Evolutionary conservation across 257 asterid species (phyloP).

Genomic region (Przewalskia tangutica): DNA sequence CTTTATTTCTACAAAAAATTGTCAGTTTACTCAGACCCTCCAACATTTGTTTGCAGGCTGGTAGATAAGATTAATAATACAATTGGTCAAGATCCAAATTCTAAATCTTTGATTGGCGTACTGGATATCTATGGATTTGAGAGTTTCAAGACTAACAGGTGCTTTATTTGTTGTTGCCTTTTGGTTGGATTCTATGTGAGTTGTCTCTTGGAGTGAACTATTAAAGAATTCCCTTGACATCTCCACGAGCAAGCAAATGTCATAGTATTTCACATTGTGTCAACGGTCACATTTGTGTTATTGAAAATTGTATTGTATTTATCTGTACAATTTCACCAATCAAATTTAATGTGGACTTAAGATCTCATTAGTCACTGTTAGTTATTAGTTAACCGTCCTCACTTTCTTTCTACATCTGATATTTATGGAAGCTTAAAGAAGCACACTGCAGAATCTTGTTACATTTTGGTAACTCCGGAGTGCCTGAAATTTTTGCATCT

Average conservation of each 20-base stretch:
- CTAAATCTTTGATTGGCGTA: constrained; percentile 41
- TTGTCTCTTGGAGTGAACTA: constrained; percentile 1
- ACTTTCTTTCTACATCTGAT: background rate
- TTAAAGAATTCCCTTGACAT: background rate
- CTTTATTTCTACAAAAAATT: background rate
- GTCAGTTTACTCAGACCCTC: background rate
- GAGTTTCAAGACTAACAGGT: constrained; percentile 62
- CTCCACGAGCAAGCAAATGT: background rate
- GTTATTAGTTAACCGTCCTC: background rate
- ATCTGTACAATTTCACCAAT: background rate
- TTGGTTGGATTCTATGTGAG: constrained; percentile 7
- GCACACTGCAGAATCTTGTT: background rate
- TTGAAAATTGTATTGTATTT: background rate
- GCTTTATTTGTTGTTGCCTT: constrained; percentile 33
- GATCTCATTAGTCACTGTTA: background rate
- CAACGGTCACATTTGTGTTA: background rate
- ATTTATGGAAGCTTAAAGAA: background rate
- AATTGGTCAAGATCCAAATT: constrained; percentile 41
- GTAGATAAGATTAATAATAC: constrained; percentile 39
- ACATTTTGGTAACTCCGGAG: background rate
- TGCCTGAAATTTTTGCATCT: background rate
- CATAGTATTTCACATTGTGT: background rate
- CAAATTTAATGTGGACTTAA: background rate
- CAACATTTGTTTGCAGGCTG: constrained; percentile 26
- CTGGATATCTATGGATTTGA: constrained; percentile 51